phyloP scores from a whole-genome alignment of 768 basidiomycete genomes.

The Xerocomellus intermedius region DNA sequence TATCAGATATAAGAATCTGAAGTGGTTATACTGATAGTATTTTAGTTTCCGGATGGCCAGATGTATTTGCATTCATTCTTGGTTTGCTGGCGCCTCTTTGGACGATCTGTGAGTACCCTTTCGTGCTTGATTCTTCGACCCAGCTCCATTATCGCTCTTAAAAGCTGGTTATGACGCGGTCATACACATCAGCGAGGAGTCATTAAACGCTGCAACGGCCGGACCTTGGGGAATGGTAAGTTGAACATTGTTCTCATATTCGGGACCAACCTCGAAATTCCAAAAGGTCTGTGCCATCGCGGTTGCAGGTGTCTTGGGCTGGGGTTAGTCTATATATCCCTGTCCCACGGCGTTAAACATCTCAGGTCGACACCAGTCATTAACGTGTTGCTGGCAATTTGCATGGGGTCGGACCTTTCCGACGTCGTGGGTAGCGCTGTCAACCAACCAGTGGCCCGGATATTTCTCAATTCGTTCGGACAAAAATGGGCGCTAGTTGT shows the following conservation, averaged over 20 bases:
- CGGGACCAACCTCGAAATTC: not conserved
- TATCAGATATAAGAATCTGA: not conserved
- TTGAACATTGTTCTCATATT: not conserved
- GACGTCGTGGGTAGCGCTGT: constrained; percentile 31
- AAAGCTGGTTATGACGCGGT: constrained; percentile 45
- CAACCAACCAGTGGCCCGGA: constrained; percentile 43
- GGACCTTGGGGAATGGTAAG: constrained; percentile 57
- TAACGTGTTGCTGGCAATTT: constrained; percentile 55
- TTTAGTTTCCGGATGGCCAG: constrained; percentile 41
- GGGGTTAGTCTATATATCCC: constrained; percentile 29
- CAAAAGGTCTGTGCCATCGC: constrained; percentile 35
- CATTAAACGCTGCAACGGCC: constrained; percentile 50
- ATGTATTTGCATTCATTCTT: constrained; percentile 46
- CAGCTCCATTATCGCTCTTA: not conserved
- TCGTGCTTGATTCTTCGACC: not conserved
- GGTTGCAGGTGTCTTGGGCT: constrained; percentile 46
- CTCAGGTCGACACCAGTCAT: constrained; percentile 33
- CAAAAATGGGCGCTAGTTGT: constrained; percentile 41
- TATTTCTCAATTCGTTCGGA: constrained; percentile 41
- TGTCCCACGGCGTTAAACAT: not conserved
- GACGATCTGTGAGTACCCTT: constrained; percentile 35
- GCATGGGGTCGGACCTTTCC: constrained; percentile 51
- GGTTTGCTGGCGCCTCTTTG: constrained; percentile 48
- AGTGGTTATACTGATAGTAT: not conserved
- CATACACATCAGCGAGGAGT: constrained; percentile 53